Percentiles rank a stretch among this genome's conserved stretches.
Conservation (phyloP, 371 early-diverging fungal species). For the Mucor indicus region DNA sequence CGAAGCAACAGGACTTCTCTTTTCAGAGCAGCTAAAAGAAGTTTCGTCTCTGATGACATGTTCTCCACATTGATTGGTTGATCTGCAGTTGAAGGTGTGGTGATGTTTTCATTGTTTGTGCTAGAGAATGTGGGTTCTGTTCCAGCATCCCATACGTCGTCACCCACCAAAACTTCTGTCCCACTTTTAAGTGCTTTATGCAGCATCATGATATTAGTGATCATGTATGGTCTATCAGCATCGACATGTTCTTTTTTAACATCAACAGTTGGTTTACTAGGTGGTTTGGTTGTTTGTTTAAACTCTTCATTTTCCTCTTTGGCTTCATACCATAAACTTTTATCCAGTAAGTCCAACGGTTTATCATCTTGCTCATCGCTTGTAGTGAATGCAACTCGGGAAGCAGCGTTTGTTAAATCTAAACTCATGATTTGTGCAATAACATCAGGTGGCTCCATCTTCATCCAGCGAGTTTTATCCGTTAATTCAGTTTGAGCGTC, state of each 20-base stretch:
- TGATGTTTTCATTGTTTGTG: slow-evolving; percentile 7
- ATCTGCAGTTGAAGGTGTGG: background rate
- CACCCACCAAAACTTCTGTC: slow-evolving; percentile 47
- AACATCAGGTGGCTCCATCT: slow-evolving; percentile 65
- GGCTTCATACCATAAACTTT: slow-evolving; percentile 21
- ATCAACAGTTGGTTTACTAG: background rate
- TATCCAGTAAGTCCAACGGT: slow-evolving; percentile 27
- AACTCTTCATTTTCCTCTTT: background rate
- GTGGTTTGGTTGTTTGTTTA: background rate
- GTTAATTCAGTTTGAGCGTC: slow-evolving; percentile 51
- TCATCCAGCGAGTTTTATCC: slow-evolving; percentile 61
- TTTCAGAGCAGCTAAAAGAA: slow-evolving; percentile 46
- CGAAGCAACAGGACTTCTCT: slow-evolving; percentile 57
- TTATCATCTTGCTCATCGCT: slow-evolving; percentile 14
- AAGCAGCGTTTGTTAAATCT: slow-evolving; percentile 59
- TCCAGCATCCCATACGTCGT: slow-evolving; percentile 50
- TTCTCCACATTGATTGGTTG: background rate
- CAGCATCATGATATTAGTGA: slow-evolving; percentile 35
- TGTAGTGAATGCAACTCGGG: slow-evolving; percentile 39
- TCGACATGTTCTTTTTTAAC: slow-evolving; percentile 4
- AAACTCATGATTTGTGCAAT: slow-evolving; percentile 64
- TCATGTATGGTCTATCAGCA: slow-evolving; percentile 25
- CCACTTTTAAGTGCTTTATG: slow-evolving; percentile 53
- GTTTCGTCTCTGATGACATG: slow-evolving; percentile 28
- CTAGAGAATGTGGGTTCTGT: slow-evolving; percentile 18